These are phyloP conservation scores for Wickerhamiella galacta DNA, from an alignment of 805 yeast species.

Conservation along the genomic window DNA sequence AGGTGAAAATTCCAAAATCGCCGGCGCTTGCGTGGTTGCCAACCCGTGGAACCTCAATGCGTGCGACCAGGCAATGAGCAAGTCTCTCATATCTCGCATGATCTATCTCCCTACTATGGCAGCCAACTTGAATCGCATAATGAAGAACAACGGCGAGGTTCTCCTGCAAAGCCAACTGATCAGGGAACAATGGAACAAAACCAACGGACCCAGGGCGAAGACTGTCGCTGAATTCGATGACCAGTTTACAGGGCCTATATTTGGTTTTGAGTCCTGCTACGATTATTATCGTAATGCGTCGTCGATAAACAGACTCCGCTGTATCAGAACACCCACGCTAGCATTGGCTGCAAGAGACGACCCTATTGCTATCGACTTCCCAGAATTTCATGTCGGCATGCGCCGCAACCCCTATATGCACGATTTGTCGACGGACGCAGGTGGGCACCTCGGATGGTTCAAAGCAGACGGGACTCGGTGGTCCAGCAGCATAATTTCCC, in stretches of 20 bases:
- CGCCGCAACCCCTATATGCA: constrained; percentile 41
- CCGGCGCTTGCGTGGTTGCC: constrained; percentile 44
- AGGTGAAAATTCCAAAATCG: constrained; percentile 25
- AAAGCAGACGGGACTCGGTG: constrained; percentile 44
- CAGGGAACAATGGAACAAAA: constrained; percentile 18
- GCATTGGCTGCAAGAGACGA: constrained; percentile 56
- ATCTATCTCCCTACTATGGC: constrained; percentile 39
- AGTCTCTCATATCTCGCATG: constrained; percentile 27
- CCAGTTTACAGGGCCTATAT: constrained; percentile 42
- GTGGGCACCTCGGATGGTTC: constrained; percentile 80
- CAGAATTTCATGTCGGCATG: constrained; percentile 37
- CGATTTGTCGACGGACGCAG: constrained; percentile 43
- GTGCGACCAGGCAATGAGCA: constrained; percentile 30
- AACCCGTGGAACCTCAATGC: constrained; percentile 59
- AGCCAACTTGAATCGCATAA: constrained; percentile 27
- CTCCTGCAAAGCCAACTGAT: constrained; percentile 20
- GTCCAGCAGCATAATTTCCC: constrained; percentile 38
- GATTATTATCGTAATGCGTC: constrained; percentile 55
- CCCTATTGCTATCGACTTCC: constrained; percentile 43
- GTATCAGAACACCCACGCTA: constrained; percentile 46
- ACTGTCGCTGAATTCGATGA: constrained; percentile 44
- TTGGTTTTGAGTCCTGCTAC: constrained; percentile 44
- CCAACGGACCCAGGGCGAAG: constrained; percentile 11
- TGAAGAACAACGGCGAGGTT: constrained; percentile 28
- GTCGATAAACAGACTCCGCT: constrained; percentile 33